Base-by-base conservation (phyloP, 257 asterid genomes). In the Lantana camara region DNA sequence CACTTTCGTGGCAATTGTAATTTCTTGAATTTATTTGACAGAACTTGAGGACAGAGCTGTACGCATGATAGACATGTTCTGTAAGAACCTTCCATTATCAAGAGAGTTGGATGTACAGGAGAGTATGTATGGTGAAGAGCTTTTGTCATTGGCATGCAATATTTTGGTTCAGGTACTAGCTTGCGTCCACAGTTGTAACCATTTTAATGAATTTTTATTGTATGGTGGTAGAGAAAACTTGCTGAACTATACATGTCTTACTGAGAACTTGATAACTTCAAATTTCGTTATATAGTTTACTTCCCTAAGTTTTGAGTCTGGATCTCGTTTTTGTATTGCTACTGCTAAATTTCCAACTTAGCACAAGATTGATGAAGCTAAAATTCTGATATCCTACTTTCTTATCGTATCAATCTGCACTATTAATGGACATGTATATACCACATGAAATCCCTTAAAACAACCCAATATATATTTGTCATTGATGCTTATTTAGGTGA, bases 81-180 rank as follows among this genome's bases (percentile, higher is more conserved):
- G 85, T 75, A 79, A 68, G 72, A 85, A 76, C 73, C 96, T 94
- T 73, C 82, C 93, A 0, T 74, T 90, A 46, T 94, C 99, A 41
- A 90, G 84, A 77, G 88, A 88, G 37, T 74, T 90, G 79, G 99
- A 94, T 76, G 77, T 71, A 41, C 96, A 90, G 72, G 99, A 94
- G 76, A 85, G 75, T 76, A 77, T 94, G 97, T 66, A 81, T 57
- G 96, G 98, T 19, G 98, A 94, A 78, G 99, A 94, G 78, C 99
- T 94, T 74, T 73, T 90, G 74, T 76, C 96, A 42, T 72, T 94
- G 93, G 83, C 91, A 60, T 83, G 93, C 75, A 79, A 70, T 74
- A 58, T 90, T 79, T 82, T 94, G 91, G 92, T 94, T 71, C 97
- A 94, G 97, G 99, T 94, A 84, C 58, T 71, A 34, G 67, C 35